Evolutionary conservation across 192 early-diverging fungal genomes (phyloP), one percentile per base, ranked within the genome.

Genomic region (Helicostylum pulchrum): DNA sequence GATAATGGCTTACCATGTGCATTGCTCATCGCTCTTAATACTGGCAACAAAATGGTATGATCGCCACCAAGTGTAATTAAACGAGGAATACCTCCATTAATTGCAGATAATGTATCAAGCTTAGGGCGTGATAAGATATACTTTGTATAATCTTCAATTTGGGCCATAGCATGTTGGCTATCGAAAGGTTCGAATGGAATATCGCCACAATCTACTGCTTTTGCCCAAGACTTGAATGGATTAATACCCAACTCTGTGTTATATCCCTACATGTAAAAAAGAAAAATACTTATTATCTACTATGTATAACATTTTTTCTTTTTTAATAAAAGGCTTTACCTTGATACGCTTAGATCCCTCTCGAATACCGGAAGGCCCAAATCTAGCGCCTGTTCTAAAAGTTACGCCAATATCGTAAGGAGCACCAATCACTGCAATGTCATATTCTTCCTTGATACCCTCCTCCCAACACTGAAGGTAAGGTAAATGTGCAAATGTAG

Each of bases 341-440:
- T 72, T 72, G 45, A 66, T 66, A 31, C 70, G 64, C 53, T 62
- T 72, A 15, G 70, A 72, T 9, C 70, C 65, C 26, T 66, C 51
- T 17, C 70, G 64, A 39, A 72, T 72, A 32, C 55, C 65, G 4
- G 70, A 72, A 19, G 70, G 70, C 34, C 70, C 70, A 57, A 72
- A 72, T n/a, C 70, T 59, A 45, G 70, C 70, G 19, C 70, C 70
- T 32, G 70, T 66, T n/a, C 70, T 50, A 45, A 72, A 72, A n/a
- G 64, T 72, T n/a, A 72, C 70, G 12, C 70, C 70, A 21, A 72
- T 72, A 56, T 72, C 70, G 53, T 66, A 72, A 36, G 70, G 70
- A 39, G 58, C 70, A 50, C 70, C 70, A 23, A 72, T 59, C 11
- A 72, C 60, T 2, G 70, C 70, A 45, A 72, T 65, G 57, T 72